Base-by-base conservation (phyloP, 805 yeast species). In the Spathaspora sp. region DNA sequence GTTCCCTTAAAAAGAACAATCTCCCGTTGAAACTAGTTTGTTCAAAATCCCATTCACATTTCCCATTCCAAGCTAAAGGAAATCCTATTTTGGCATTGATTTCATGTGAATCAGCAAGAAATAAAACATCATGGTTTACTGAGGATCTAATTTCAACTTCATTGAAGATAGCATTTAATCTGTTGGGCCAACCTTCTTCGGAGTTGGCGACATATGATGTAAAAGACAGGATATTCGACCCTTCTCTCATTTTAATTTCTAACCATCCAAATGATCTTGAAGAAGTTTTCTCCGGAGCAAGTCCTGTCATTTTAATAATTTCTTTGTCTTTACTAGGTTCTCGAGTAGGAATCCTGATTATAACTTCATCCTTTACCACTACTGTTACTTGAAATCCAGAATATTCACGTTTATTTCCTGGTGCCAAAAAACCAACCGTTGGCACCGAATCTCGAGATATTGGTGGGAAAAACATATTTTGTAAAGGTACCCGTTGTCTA, bases 241-340 rank as follows among this genome's bases (percentile, higher is more conserved):
- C 82, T 16, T 73, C 70, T 2, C 75, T 76, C 42, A 85, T 68
- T 53, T 84, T 85, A 17, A 90, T 50, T 60, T 93, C 97, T 2
- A 94, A 54, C 99, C 99, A 94, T 0, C 97, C 98, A 71, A 87
- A 94, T 1, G 96, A 87, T 46, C 94, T 73, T 1, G 73, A 62
- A 3, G 54, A 46, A 4, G 54, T 23, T 10, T 44, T 51, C 8
- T 49, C 46, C 29, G 31, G 28, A 10, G 32, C 49, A 35, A 50
- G 46, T 9, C 28, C 32, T 16, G 53, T 48, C 26, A 53, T 53
- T 42, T 55, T 59, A 26, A 69, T 42, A 3, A 60, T 57, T 16
- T 65, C 73, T 47, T 65, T 68, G 63, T 89, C 94, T 64, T 92
- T 92, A 56, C 96, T 87, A 32, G 79, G 70, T 63, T 94, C 99